Evolutionary conservation across 2,329 filamentous ascomycete species (phyloP).

Genomic region (Colletotrichum tabaci): DNA sequence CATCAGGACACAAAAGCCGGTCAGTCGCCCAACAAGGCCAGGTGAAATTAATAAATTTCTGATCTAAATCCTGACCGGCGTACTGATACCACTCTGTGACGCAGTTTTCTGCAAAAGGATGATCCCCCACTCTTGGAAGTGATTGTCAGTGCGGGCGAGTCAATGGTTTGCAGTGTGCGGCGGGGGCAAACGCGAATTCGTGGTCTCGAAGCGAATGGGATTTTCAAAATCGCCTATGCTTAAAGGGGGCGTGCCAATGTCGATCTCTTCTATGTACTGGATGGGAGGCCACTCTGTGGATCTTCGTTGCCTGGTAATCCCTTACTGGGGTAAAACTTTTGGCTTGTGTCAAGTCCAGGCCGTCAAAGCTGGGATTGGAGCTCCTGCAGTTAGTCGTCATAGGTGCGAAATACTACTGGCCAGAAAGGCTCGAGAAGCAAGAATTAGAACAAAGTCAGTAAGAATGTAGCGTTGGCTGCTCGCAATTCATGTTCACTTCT

Average conservation of each 20-base stretch:
- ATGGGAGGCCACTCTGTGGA: background rate
- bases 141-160: background rate
- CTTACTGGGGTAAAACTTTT: background rate
- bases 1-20: too few relatives aligned
- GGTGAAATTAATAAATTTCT: too few relatives aligned
- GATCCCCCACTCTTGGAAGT: background rate
- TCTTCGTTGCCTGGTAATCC: background rate
- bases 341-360: background rate
- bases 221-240: constrained; percentile 28
- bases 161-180: background rate
- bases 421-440: background rate
- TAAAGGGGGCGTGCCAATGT: constrained; percentile 11
- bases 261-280: constrained; percentile 4
- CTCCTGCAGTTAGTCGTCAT: background rate
- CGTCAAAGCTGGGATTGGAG: background rate
- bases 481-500: background rate
- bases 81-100: too few relatives aligned
- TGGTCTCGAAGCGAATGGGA: constrained; percentile 23
- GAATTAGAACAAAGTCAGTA: background rate
- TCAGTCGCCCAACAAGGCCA: too few relatives aligned
- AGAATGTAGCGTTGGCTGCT: background rate
- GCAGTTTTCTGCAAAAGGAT: too few relatives aligned
- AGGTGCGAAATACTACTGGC: background rate
- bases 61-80: too few relatives aligned
- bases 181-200: constrained; percentile 7